phyloP scores from a whole-genome alignment of 495 filamentous ascomycete genomes.

The Daldinia childiae region DNA sequence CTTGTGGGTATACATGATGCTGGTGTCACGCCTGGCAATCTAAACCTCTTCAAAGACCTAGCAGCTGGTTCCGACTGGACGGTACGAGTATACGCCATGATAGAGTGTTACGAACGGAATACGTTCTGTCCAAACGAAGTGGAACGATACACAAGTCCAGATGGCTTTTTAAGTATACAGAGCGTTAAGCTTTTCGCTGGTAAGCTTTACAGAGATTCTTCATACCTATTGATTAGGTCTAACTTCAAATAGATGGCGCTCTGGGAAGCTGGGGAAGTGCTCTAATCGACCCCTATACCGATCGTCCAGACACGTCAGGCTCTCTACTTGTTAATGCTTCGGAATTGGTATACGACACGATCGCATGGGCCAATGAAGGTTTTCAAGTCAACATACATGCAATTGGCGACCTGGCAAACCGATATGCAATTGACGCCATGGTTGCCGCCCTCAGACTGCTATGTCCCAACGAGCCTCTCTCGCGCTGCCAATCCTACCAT shows the following conservation, averaged over 20 bases:
- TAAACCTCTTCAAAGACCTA: constrained; percentile 61
- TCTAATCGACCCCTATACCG: constrained; percentile 68
- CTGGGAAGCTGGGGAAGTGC: constrained; percentile 72
- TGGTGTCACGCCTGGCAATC: constrained; percentile 61
- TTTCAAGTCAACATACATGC: constrained; percentile 71
- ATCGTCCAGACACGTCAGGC: constrained; percentile 63
- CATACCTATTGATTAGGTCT: constrained; percentile 24
- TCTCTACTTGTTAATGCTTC: constrained; percentile 68
- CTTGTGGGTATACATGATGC: constrained; percentile 72
- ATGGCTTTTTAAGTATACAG: constrained; percentile 58
- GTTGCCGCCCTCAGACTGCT: constrained; percentile 53
- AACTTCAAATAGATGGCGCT: constrained; percentile 63
- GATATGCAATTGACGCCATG: constrained; percentile 65
- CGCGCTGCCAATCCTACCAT: constrained; percentile 55
- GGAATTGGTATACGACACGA: constrained; percentile 57
- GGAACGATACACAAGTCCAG: constrained; percentile 47
- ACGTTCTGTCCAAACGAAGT: constrained; percentile 64
- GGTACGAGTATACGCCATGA: constrained; percentile 69
- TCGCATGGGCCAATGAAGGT: constrained; percentile 58
- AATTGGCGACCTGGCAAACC: constrained; percentile 71
- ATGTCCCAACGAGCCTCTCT: constrained; percentile 54
- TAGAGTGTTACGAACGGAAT: constrained; percentile 68
- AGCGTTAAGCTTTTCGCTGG: constrained; percentile 70
- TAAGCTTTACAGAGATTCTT: constrained; percentile 33
- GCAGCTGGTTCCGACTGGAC: constrained; percentile 59